These are phyloP conservation scores for Aaosphaeria pasadenensis DNA, from an alignment of 2,329 filamentous ascomycete genomes.

Conservation along the genomic window DNA sequence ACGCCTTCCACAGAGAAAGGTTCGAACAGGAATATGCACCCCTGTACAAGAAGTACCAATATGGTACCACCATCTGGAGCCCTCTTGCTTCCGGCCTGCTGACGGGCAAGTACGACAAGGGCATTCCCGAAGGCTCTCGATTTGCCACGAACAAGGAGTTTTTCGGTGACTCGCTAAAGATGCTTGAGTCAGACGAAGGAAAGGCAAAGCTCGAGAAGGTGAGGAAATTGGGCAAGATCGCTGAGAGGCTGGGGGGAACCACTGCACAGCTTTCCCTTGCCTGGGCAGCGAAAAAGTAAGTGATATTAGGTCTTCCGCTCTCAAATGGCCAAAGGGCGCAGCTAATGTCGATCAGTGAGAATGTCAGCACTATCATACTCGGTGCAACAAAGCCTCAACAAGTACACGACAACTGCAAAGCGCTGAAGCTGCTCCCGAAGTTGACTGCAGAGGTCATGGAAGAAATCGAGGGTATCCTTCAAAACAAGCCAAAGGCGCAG, in stretches of 20 bases:
- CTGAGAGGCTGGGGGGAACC: slow-evolving; percentile 48
- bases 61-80: slow-evolving; percentile 57
- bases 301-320: background rate
- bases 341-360: slow-evolving; percentile 30
- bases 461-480: slow-evolving; percentile 39
- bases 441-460: slow-evolving; percentile 38
- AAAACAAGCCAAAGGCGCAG: slow-evolving; percentile 35
- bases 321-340: background rate
- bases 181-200: slow-evolving; percentile 49
- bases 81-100: slow-evolving; percentile 57
- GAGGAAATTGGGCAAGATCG: slow-evolving; percentile 50
- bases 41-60: slow-evolving; percentile 55
- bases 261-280: slow-evolving; percentile 56
- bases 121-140: slow-evolving; percentile 59
- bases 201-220: slow-evolving; percentile 58
- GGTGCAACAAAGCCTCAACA: slow-evolving; percentile 51
- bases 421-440: slow-evolving; percentile 41
- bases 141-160: slow-evolving; percentile 58
- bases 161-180: slow-evolving; percentile 56
- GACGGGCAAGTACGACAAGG: slow-evolving; percentile 64
- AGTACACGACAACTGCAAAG: slow-evolving; percentile 49
- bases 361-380: slow-evolving; percentile 57
- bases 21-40: slow-evolving; percentile 62
- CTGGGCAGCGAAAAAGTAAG: slow-evolving; percentile 56
- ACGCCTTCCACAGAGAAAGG: slow-evolving; percentile 59